phyloP scores from a whole-genome alignment of 2,329 filamentous ascomycete genomes.

The Cercospora janseana region DNA sequence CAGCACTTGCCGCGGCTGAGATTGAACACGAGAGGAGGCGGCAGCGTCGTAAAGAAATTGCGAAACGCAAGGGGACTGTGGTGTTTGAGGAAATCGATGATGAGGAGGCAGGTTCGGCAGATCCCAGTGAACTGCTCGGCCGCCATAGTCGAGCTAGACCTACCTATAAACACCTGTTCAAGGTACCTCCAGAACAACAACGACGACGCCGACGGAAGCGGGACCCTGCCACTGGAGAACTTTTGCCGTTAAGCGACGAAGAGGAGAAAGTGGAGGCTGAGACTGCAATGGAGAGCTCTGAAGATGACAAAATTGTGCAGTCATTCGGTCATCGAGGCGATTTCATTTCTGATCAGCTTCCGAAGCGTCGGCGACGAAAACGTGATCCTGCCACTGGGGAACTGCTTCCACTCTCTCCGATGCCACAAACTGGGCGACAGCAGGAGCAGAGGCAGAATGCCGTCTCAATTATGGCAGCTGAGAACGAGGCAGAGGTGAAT shows the following conservation, averaged over 20 bases:
- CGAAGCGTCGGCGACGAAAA: constrained; percentile 31
- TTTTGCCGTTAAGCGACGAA: constrained; percentile 33
- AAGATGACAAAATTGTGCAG: constrained; percentile 13
- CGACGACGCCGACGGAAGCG: constrained; percentile 30
- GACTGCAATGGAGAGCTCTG: constrained; percentile 12
- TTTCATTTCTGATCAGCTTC: constrained; percentile 4
- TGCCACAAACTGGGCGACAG: not conserved
- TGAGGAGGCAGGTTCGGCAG: constrained; percentile 12
- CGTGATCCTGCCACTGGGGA: constrained; percentile 35
- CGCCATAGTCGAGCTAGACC: constrained; percentile 35
- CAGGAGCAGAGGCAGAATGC: not conserved
- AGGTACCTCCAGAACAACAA: constrained; percentile 13
- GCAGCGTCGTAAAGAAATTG: constrained; percentile 19
- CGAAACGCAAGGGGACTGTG: constrained; percentile 25
- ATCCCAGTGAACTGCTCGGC: constrained; percentile 19
- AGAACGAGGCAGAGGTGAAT: not conserved
- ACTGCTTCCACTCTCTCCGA: constrained; percentile 27
- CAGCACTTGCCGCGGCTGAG: constrained; percentile 25
- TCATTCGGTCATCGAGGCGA: not conserved
- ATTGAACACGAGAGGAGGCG: constrained; percentile 25
- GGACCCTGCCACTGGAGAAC: constrained; percentile 33
- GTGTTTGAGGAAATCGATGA: constrained; percentile 19
- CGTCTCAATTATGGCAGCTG: not conserved
- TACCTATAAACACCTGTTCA: constrained; percentile 35
- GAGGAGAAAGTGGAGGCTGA: constrained; percentile 10